A percentile compares a stretch with the other conserved stretches of the same genome.
phyloP scores from a whole-genome alignment of 176 grass and related monocot genomes.

The Musa itinerans region DNA sequence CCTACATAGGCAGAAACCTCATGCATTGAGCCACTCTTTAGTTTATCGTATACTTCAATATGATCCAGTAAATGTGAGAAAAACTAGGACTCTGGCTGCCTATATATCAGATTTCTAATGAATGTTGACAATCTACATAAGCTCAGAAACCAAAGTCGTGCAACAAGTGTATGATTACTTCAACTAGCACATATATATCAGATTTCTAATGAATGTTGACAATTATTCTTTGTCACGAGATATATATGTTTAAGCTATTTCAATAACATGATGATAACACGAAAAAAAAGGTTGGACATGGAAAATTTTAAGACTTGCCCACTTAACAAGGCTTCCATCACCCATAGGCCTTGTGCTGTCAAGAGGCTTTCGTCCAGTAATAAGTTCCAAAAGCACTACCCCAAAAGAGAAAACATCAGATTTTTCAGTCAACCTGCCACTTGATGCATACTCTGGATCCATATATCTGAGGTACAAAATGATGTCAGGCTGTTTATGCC shows the following conservation, averaged over 20 bases:
- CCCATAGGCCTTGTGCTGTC: slow-evolving; percentile 52
- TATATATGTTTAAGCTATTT: not conserved
- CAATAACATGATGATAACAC: not conserved
- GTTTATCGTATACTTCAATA: not conserved
- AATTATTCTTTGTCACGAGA: not conserved
- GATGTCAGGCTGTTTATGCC: slow-evolving; percentile 6
- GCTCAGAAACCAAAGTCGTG: not conserved
- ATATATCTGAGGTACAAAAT: slow-evolving; percentile 47
- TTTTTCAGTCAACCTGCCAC: slow-evolving; percentile 78
- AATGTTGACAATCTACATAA: not conserved
- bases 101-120: not conserved
- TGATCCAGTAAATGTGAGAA: not conserved
- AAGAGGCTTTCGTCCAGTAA: slow-evolving; percentile 72
- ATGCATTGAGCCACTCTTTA: not conserved
- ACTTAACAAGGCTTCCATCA: slow-evolving; percentile 81
- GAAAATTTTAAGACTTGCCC: slow-evolving; percentile 40
- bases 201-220: not conserved
- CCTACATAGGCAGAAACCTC: too few relatives aligned
- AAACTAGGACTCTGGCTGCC: not conserved
- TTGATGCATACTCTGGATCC: slow-evolving; percentile 86
- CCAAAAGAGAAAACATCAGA: slow-evolving; percentile 94
- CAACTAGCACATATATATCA: not conserved
- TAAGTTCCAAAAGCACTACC: slow-evolving; percentile 84
- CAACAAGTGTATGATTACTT: not conserved
- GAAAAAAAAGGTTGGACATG: not conserved